Base-by-base conservation (phyloP, 2,329 filamentous ascomycete species). In the Ophiostoma sp. region DNA sequence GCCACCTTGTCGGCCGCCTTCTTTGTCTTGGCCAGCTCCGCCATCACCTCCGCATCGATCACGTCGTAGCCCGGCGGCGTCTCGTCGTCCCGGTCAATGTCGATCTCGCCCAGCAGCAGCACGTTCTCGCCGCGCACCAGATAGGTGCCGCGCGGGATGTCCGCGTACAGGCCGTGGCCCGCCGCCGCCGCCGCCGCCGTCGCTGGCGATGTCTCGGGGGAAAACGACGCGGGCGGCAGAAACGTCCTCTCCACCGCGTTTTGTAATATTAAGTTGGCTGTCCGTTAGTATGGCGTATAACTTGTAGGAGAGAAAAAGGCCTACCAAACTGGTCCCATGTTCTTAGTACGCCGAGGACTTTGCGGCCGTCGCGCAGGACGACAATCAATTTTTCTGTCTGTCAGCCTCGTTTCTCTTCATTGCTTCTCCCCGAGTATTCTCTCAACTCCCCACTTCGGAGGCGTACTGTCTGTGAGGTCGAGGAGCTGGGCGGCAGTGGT, bases 271-370 rank as follows among this genome's bases (percentile, higher is more conserved):
- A 99, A 86, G 79, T 99, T 99, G 75, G 94, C 94, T 97, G 77
- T 2, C 2, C 0, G 23, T 35, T 2, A 41, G 48, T 13, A 31
- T 39, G 36, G 4, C 1, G 20, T 39, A 23, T 10, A n/a, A 31
- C 27, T n/a, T 17, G 3, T 35, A 36, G 54, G 15, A 17, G 5
- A 31, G 5, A 36, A 64, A 35, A 15, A 20, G 31, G 27, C 69
- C 65, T 70, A 97, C 94, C 94, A 77, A 97, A 98, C 80, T 99
- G 95, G 81, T 99, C 95, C 93, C 95, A 99, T 75, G 92, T 96
- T 77, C 95, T 86, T 75, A 99, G 82, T 66, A 98, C 92, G 39
- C 95, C 95, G 75, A 96, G 91, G 75, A 98, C 84, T 82, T 98
- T 98, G 76, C 94, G 88, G 72, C 96, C 95, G 78, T 99, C 95